Base-by-base conservation (phyloP, 202 grass and related monocot genomes). In the Bolboschoenoplectus hybrid region DNA sequence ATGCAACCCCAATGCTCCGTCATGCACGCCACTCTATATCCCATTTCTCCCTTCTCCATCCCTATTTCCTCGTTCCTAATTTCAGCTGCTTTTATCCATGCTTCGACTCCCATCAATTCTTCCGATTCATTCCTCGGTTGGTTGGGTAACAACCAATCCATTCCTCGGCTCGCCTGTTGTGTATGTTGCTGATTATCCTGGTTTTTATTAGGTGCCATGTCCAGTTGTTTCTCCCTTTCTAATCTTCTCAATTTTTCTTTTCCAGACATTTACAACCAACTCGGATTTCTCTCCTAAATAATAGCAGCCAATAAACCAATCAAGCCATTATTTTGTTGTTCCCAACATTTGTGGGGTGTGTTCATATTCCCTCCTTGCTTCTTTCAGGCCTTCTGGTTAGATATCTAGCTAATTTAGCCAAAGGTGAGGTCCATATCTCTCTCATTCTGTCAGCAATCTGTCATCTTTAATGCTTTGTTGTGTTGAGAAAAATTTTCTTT, bases 41-140 rank as follows among this genome's bases (percentile, higher is more conserved):
- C 61, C 2, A 56, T 57, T 57, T n/a, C 71, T 51, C 44, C 41
- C 26, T 26, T 26, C 26, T 26, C 26, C 26, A 26, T 26, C 0
- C 26, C 26, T 26, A 26, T 26, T 26, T 26, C 26, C 26, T 26
- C 16, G 63, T 63, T 45, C 63, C 81, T 36, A 52, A 56, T 83
- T 83, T 14, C 2, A 35, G 34, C 20, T 82, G 38, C 41, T 44
- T 61, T 61, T 46, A 19, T 65, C 39, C 6, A 34, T 58, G 81
- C 45, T 83, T 69, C 56, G 81, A 83, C 63, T 83, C 12, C 6
- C 44, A 83, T 50, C 39, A 64, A 82, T 40, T n/a, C 19, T 9
- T 66, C 26, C 62, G 26, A 81, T 82, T 67, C 49, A 11, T n/a
- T n/a, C n/a, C n/a, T n/a, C n/a, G n/a, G n/a, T 26, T 26, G 26